Conservation (phyloP, 2,329 filamentous ascomycete species). For the Fusarium fujikuroi region DNA sequence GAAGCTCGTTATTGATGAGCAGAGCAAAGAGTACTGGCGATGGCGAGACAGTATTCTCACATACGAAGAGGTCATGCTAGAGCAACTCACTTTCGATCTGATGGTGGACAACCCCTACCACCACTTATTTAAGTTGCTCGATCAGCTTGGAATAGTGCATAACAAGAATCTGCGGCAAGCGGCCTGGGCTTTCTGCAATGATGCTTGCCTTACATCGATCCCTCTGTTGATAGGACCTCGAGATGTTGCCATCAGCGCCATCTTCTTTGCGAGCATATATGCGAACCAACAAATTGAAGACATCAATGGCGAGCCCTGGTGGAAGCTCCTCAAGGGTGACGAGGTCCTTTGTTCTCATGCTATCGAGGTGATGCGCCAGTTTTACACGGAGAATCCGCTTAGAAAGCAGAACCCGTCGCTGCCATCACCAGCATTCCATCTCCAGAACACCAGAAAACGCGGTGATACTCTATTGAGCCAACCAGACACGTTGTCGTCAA, state of each 20-base stretch:
- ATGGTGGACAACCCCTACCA: slow-evolving; percentile 90
- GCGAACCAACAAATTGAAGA: slow-evolving; percentile 81
- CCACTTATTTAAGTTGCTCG: slow-evolving; percentile 82
- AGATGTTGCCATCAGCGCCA: slow-evolving; percentile 83
- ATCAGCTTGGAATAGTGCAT: slow-evolving; percentile 77
- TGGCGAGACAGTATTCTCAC: slow-evolving; percentile 95
- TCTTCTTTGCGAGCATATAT: slow-evolving; percentile 87
- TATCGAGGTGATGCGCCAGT: slow-evolving; percentile 79
- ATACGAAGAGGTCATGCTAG: slow-evolving; percentile 92
- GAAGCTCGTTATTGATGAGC: slow-evolving; percentile 90
- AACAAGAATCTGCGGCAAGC: slow-evolving; percentile 86
- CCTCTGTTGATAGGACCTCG: slow-evolving; percentile 83
- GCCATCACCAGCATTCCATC: slow-evolving; percentile 64
- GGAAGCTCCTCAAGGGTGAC: slow-evolving; percentile 79
- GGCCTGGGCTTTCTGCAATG: slow-evolving; percentile 94
- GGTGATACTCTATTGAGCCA: slow-evolving; percentile 56
- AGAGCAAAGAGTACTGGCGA: slow-evolving; percentile 97
- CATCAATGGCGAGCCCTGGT: slow-evolving; percentile 83
- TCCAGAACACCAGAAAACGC: slow-evolving; percentile 66
- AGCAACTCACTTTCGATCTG: slow-evolving; percentile 92
- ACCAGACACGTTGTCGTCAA: slow-evolving; percentile 58
- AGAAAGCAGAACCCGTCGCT: slow-evolving; percentile 65
- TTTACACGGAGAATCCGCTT: slow-evolving; percentile 72
- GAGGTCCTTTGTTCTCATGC: slow-evolving; percentile 76
- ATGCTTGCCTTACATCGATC: slow-evolving; percentile 84